Evolutionary conservation across 768 basidiomycete species (phyloP).

Genomic region (Boletus pseudo-olivaceus): DNA sequence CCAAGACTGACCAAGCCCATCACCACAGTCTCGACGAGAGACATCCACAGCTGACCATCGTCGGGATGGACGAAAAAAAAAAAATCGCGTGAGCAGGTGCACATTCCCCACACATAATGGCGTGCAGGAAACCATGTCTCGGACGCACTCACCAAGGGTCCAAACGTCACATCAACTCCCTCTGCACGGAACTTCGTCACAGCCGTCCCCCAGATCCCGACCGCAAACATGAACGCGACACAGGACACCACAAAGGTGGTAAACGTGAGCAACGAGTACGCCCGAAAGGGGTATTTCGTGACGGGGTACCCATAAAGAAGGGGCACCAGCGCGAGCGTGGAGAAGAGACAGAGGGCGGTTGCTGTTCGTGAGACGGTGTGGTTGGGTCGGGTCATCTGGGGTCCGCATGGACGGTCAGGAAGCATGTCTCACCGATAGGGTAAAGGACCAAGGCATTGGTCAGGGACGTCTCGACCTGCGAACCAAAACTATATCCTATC

Average conservation of each 20-base stretch:
- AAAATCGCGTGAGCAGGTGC: not conserved
- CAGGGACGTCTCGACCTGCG: not conserved
- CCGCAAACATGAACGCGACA: not conserved
- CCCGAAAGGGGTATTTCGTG: not conserved
- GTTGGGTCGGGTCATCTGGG: not conserved
- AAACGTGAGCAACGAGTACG: not conserved
- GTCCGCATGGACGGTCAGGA: not conserved
- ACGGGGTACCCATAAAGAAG: not conserved
- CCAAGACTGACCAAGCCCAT: conserved; percentile 1
- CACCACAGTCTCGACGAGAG: not conserved
- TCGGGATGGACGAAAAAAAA: not conserved
- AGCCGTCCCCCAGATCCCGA: not conserved
- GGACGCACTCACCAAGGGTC: not conserved
- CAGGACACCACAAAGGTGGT: not conserved
- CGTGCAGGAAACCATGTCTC: not conserved
- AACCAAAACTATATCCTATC: not conserved
- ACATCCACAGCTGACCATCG: not conserved
- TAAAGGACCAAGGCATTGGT: not conserved
- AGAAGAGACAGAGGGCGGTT: not conserved
- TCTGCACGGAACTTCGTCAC: not conserved
- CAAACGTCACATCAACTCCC: not conserved
- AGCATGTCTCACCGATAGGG: not conserved
- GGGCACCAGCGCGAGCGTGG: not conserved
- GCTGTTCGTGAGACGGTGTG: not conserved
- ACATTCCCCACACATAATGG: not conserved